These are phyloP conservation scores for Chytridium lagenaria DNA, from an alignment of 371 early-diverging fungal genomes.

Conservation along the genomic window DNA sequence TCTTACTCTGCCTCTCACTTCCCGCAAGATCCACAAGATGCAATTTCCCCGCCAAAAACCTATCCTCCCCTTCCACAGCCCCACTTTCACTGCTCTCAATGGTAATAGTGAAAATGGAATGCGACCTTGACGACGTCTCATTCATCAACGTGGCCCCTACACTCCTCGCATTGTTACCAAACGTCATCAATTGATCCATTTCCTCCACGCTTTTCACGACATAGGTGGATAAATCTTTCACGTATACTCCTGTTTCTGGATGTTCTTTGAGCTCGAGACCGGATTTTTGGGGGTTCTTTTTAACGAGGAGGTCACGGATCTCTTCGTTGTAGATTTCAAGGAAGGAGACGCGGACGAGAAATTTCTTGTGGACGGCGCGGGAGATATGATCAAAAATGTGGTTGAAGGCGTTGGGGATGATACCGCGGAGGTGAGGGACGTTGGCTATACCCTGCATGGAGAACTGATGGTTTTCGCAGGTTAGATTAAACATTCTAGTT, in stretches of 20 bases:
- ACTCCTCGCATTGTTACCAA: constrained; percentile 65
- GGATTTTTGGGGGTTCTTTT: constrained; percentile 46
- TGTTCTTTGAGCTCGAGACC: constrained; percentile 66
- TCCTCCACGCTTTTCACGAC: constrained; percentile 63
- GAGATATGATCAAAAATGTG: constrained; percentile 59
- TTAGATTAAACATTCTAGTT: not conserved
- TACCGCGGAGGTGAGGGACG: constrained; percentile 59
- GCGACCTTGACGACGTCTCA: constrained; percentile 61
- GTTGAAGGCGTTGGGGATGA: constrained; percentile 63
- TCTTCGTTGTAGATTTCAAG: constrained; percentile 94
- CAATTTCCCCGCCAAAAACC: constrained; percentile 62
- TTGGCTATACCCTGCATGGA: constrained; percentile 66
- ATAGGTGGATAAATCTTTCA: constrained; percentile 62
- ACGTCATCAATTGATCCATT: constrained; percentile 61
- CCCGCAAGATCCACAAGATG: constrained; percentile 80
- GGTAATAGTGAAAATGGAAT: constrained; percentile 71
- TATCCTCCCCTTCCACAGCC: constrained; percentile 47
- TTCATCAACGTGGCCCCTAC: constrained; percentile 72
- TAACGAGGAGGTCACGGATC: constrained; percentile 78
- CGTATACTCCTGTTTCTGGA: constrained; percentile 65
- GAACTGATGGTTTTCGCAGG: constrained; percentile 47
- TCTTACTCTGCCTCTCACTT: constrained; percentile 70
- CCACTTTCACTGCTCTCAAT: constrained; percentile 55
- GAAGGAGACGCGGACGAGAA: constrained; percentile 79
- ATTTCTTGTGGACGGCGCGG: constrained; percentile 57